Evolutionary conservation across 164 flowering plant genomes (phyloP).

Genomic region (Saururus chinensis): DNA sequence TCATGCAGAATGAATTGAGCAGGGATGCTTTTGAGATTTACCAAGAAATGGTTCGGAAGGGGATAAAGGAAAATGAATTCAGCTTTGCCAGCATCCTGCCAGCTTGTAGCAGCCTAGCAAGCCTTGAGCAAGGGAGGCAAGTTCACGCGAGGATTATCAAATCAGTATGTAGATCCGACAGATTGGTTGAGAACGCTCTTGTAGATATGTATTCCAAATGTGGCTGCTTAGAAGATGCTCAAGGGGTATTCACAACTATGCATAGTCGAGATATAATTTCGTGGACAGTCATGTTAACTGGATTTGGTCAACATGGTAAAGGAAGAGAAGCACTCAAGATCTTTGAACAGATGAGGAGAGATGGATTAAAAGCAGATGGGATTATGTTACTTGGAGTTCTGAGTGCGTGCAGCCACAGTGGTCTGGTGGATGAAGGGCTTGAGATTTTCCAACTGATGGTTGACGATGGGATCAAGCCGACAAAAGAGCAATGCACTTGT

Average conservation of each 20-base stretch:
- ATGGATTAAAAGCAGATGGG: slow-evolving; percentile 23
- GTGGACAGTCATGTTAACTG: slow-evolving; percentile 31
- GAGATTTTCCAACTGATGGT: slow-evolving; percentile 22
- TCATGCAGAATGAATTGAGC: slow-evolving; percentile 17
- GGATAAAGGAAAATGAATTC: slow-evolving; percentile 21
- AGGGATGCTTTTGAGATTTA: slow-evolving; percentile 19
- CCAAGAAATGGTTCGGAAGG: slow-evolving; percentile 15
- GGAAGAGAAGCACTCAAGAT: slow-evolving; percentile 24
- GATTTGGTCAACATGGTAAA: slow-evolving; percentile 28
- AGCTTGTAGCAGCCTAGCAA: slow-evolving; percentile 18
- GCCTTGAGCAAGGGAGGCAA: slow-evolving; percentile 22
- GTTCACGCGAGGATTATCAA: slow-evolving; percentile 22
- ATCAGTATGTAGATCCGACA: slow-evolving; percentile 10
- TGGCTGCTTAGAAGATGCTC: slow-evolving; percentile 23
- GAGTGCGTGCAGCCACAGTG: slow-evolving; percentile 34
- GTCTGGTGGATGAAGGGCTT: slow-evolving; percentile 30
- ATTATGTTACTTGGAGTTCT: slow-evolving; percentile 27
- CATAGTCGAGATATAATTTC: slow-evolving; percentile 22
- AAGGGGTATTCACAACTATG: slow-evolving; percentile 21
- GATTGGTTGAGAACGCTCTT: slow-evolving; percentile 23
- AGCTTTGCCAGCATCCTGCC: slow-evolving; percentile 24
- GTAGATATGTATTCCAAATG: slow-evolving; percentile 27
- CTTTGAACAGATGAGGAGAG: slow-evolving; percentile 22
- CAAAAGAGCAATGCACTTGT: slow-evolving; percentile 27
- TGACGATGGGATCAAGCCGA: slow-evolving; percentile 21